A percentile compares a stretch with the other conserved stretches of the same genome.
Evolutionary conservation across 768 basidiomycete species (phyloP).

Genomic region (Kwoniella dejecticola): DNA sequence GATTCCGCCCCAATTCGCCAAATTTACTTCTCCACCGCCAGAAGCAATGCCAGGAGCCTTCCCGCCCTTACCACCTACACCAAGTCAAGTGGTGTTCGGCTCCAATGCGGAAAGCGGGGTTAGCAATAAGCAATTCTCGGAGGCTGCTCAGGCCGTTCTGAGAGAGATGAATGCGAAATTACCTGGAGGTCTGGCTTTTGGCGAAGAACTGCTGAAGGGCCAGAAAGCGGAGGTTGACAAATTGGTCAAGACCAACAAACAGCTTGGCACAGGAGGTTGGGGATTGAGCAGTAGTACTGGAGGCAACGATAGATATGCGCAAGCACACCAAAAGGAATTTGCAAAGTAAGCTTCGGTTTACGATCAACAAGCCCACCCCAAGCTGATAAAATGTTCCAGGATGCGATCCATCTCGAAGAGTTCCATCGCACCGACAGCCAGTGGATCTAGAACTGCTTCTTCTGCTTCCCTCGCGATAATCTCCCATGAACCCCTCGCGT

Average conservation of each 20-base stretch:
- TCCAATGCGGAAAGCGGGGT: conserved; percentile 10
- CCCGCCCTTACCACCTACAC: conserved; percentile 14
- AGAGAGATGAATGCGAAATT: conserved; percentile 50
- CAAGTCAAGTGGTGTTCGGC: conserved; percentile 25
- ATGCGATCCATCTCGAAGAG: conserved; percentile 40
- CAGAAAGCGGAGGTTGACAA: conserved; percentile 36
- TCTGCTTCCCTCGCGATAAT: neutral
- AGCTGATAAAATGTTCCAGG: conserved; percentile 18
- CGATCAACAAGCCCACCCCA: neutral
- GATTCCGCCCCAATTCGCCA: conserved; percentile 17
- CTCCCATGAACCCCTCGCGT: conserved; percentile 1
- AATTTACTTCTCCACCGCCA: neutral
- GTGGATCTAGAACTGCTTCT: conserved; percentile 4
- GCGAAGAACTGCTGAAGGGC: conserved; percentile 43
- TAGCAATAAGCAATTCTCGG: conserved; percentile 41
- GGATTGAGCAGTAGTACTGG: conserved; percentile 23
- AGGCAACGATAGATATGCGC: conserved; percentile 42
- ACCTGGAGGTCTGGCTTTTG: conserved; percentile 30
- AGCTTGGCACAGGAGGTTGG: conserved; percentile 36
- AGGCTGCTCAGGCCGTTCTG: conserved; percentile 41
- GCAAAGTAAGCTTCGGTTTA: conserved; percentile 40
- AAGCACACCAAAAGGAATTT: conserved; percentile 49
- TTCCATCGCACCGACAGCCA: conserved; percentile 5
- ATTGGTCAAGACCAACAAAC: conserved; percentile 35
- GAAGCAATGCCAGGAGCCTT: conserved; percentile 20